Percentiles rank a stretch among this genome's conserved stretches.
Evolutionary conservation across 768 basidiomycete species (phyloP).

Genomic region (Amyloporia xantha): DNA sequence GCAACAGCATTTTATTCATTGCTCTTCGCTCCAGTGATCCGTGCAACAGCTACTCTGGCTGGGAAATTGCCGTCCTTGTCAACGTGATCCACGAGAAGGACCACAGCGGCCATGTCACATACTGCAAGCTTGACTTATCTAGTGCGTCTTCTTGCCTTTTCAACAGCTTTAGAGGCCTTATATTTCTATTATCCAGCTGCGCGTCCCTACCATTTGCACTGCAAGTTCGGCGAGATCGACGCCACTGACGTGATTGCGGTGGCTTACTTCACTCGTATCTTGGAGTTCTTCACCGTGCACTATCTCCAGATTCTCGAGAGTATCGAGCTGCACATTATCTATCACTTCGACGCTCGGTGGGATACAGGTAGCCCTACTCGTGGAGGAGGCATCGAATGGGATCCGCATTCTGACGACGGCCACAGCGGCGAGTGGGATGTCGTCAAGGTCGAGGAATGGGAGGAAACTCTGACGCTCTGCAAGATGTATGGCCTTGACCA

Average conservation of each 20-base stretch:
- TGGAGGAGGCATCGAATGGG: not conserved
- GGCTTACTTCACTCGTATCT: conserved; percentile 12
- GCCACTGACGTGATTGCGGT: conserved; percentile 13
- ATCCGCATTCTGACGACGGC: not conserved
- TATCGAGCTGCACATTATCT: conserved; percentile 20
- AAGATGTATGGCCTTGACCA: conserved; percentile 23
- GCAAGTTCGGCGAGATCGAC: conserved; percentile 11
- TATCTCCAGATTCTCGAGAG: conserved; percentile 23
- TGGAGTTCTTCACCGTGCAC: conserved; percentile 19
- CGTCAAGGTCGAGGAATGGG: conserved; percentile 7
- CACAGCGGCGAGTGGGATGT: not conserved
- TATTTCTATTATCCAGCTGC: conserved; percentile 4
- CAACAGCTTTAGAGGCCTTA: not conserved
- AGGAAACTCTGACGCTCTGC: conserved; percentile 14
- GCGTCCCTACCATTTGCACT: conserved; percentile 7
- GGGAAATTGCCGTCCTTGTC: conserved; percentile 22
- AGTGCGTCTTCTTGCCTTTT: conserved; percentile 18
- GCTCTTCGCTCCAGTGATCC: not conserved
- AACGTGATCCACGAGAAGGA: conserved; percentile 17
- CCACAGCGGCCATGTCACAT: conserved; percentile 14
- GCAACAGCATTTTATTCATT: too few relatives aligned
- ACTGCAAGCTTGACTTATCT: conserved; percentile 19
- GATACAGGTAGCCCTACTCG: not conserved
- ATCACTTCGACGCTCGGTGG: conserved; percentile 8
- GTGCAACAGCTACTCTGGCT: conserved; percentile 7